Evolutionary conservation across 1,284 basidiomycete genomes (phyloP).

Genomic region (Xerocomus minutiporus): DNA sequence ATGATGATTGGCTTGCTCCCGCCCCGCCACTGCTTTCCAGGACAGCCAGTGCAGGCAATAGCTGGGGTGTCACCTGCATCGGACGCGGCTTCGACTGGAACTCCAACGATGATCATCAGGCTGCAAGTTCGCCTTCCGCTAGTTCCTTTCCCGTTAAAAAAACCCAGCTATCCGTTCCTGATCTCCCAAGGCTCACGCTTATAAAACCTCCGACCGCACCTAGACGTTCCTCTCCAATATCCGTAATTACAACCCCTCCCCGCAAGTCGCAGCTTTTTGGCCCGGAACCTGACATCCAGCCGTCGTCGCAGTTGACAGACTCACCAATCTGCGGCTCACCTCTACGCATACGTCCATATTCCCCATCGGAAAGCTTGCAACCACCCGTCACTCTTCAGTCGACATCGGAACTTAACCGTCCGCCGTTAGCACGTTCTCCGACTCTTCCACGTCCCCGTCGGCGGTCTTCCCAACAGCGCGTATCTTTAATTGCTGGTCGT

Average conservation of each 20-base stretch:
- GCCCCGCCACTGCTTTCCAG: constrained; percentile 51
- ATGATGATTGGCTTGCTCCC: constrained; percentile 54
- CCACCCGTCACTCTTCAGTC: constrained; percentile 16
- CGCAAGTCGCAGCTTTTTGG: constrained; percentile 1
- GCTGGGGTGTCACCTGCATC: constrained; percentile 78
- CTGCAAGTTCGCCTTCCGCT: constrained; percentile 8
- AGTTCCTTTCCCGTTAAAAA: constrained; percentile 8
- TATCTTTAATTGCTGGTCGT: constrained; percentile 75
- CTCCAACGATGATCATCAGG: constrained; percentile 35
- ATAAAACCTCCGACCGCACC: constrained; percentile 7
- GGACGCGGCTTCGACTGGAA: constrained; percentile 79
- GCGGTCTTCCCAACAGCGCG: constrained; percentile 75
- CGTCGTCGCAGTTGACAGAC: constrained; percentile 20
- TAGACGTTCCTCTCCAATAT: constrained; percentile 13
- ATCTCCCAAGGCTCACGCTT: constrained; percentile 11
- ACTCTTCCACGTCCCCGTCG: constrained; percentile 59
- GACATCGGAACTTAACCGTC: constrained; percentile 21
- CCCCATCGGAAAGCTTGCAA: constrained; percentile 24
- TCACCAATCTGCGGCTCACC: constrained; percentile 22
- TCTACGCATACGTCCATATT: constrained; percentile 33
- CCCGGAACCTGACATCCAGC: constrained; percentile 9
- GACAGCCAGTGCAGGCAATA: constrained; percentile 62
- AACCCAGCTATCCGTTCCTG: constrained; percentile 5
- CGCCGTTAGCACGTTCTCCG: constrained; percentile 37
- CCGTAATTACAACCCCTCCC: constrained; percentile 14